Evolutionary conservation across 1,284 basidiomycete species (phyloP).

Genomic region (Moesziomyces parantarcticus): DNA sequence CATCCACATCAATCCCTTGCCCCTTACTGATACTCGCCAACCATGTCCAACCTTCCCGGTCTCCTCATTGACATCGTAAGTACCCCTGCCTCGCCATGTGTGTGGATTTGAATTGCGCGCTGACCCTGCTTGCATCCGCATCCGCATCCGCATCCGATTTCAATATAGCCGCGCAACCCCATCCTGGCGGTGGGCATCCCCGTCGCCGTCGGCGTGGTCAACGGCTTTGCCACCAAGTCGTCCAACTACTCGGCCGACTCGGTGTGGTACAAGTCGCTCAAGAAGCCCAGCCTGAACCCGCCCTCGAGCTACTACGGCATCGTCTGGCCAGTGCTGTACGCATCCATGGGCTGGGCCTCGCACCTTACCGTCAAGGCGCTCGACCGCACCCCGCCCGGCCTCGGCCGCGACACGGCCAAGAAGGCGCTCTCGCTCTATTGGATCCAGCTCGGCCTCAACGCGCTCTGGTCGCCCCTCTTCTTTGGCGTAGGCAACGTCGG

Average conservation of each 20-base stretch:
- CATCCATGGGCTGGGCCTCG: constrained; percentile 77
- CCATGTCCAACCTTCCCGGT: constrained; percentile 52
- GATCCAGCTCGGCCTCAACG: constrained; percentile 77
- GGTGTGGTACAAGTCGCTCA: constrained; percentile 58
- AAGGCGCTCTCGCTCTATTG: constrained; percentile 77
- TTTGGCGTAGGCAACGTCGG: constrained; percentile 71
- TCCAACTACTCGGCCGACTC: constrained; percentile 51
- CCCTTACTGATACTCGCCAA: constrained; percentile 5
- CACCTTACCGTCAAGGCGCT: constrained; percentile 71
- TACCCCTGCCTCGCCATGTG: neutral
- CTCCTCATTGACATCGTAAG: constrained; percentile 54
- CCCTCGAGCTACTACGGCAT: constrained; percentile 45
- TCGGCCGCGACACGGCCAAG: constrained; percentile 70
- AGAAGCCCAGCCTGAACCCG: constrained; percentile 56
- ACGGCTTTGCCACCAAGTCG: constrained; percentile 53
- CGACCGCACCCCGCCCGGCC: constrained; percentile 59
- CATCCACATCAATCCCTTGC: constrained; percentile 17
- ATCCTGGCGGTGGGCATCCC: constrained; percentile 62
- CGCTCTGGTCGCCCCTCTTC: constrained; percentile 78
- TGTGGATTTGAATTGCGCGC: no score
- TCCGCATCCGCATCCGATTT: neutral
- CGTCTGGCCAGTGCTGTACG: constrained; percentile 74
- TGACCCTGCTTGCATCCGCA: neutral
- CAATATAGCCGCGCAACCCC: constrained; percentile 57
- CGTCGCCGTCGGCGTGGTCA: constrained; percentile 50